phyloP scores from a whole-genome alignment of 192 early-diverging fungal species.

The Linnemannia hyalina region DNA sequence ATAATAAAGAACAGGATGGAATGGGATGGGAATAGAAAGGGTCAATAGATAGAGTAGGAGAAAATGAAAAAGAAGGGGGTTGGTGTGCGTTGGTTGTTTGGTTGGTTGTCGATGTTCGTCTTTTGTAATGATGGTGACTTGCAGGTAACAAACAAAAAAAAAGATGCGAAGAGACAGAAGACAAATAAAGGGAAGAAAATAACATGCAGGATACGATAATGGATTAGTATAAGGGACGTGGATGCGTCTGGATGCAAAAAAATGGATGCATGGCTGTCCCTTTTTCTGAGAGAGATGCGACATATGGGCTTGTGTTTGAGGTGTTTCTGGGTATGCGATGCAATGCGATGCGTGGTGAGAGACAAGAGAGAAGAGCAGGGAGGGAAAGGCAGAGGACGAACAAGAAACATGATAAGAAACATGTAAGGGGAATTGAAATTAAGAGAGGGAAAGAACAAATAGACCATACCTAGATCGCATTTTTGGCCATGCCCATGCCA shows the following conservation, averaged over 20 bases:
- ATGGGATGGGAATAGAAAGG: constrained; percentile 7
- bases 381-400: not conserved
- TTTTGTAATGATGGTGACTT: not conserved
- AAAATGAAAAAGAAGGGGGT: not conserved
- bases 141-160: not conserved
- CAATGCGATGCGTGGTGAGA: not conserved
- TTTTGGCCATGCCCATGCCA: too few species aligned
- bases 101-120: constrained; percentile 1
- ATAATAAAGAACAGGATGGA: not conserved
- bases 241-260: too few species aligned
- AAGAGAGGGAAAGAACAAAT: not conserved
- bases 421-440: not conserved
- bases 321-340: not conserved
- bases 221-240: too few species aligned
- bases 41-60: not conserved
- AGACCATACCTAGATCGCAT: too few species aligned
- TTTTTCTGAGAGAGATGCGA: not conserved
- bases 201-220: too few species aligned
- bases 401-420: not conserved
- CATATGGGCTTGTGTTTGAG: not conserved
- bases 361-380: not conserved
- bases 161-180: not conserved
- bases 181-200: not conserved
- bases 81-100: not conserved
- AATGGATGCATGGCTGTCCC: not conserved